Percentiles rank a stretch among this genome's conserved stretches.
These are phyloP conservation scores for Ampelocalamus luodianensis DNA, from an alignment of 176 grass and related monocot species.

Conservation along the genomic window DNA sequence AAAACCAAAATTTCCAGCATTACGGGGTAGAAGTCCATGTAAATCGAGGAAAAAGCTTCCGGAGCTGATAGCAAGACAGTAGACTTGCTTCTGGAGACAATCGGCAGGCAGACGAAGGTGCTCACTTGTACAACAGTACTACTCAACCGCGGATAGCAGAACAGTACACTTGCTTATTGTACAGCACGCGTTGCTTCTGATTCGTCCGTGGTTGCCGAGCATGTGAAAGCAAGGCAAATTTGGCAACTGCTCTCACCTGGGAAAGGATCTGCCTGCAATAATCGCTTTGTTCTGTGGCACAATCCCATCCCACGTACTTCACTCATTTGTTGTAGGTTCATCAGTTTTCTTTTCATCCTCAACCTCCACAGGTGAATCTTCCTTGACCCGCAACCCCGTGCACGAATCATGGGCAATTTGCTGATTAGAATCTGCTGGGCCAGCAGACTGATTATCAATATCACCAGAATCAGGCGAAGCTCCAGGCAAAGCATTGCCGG, in stretches of 20 bases:
- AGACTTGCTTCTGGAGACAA: background rate
- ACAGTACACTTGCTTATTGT: background rate
- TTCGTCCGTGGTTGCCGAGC: background rate
- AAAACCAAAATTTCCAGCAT: slow-evolving; percentile 18
- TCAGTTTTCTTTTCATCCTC: slow-evolving; percentile 15
- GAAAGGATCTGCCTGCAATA: background rate
- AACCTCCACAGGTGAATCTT: background rate
- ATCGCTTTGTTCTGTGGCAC: background rate
- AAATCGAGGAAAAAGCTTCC: background rate
- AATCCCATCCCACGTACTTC: background rate
- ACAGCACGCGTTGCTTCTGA: background rate
- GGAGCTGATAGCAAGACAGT: background rate
- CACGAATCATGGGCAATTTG: background rate
- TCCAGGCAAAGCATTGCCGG: background rate
- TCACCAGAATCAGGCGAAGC: background rate
- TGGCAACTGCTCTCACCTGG: background rate
- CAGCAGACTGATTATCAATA: background rate
- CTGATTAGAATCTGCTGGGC: background rate
- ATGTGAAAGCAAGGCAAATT: background rate
- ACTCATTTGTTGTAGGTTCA: slow-evolving; percentile 18
- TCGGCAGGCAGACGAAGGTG: background rate
- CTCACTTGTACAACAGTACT: background rate
- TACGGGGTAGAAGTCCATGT: background rate
- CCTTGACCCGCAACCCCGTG: background rate
- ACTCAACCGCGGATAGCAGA: background rate